These are phyloP conservation scores for Calonectria honghensis DNA, from an alignment of 2,329 filamentous ascomycete genomes.

Conservation along the genomic window DNA sequence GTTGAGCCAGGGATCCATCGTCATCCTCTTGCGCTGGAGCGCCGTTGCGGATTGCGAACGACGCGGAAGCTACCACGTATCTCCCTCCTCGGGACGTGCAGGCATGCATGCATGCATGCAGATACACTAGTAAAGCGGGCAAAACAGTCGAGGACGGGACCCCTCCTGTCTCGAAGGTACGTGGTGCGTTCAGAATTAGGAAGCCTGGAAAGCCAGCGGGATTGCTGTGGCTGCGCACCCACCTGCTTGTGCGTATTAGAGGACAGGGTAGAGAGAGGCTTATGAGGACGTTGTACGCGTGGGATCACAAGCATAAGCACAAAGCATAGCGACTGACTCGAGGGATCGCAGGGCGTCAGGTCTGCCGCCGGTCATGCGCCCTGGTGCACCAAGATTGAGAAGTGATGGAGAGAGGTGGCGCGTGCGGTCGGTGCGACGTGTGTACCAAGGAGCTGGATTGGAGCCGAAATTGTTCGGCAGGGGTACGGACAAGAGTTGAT, in stretches of 20 bases:
- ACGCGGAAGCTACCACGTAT: conserved; percentile 19
- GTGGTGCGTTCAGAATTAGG: background rate
- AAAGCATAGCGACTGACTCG: conserved; percentile 21
- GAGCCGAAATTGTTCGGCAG: conserved; percentile 25
- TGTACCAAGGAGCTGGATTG: conserved; percentile 17
- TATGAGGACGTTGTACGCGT: background rate
- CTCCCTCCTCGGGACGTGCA: conserved; percentile 20
- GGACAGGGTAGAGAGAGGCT: background rate
- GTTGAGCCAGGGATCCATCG: conserved; percentile 9
- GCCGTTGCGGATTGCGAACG: conserved; percentile 34
- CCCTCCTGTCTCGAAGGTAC: background rate
- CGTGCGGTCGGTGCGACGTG: conserved; percentile 15
- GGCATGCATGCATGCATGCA: conserved; percentile 11
- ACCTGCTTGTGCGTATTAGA: background rate
- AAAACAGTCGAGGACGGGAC: background rate
- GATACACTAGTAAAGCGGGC: conserved; percentile 7
- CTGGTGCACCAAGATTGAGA: background rate
- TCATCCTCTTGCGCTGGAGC: conserved; percentile 22
- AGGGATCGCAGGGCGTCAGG: background rate
- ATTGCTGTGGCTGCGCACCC: background rate
- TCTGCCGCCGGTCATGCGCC: conserved; percentile 10
- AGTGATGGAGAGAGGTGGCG: background rate
- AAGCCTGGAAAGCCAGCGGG: background rate
- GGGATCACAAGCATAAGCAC: conserved; percentile 23
- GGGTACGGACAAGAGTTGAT: background rate